These are phyloP conservation scores for Lunasporangiospora selenospora DNA, from an alignment of 192 early-diverging fungal genomes.

Conservation along the genomic window DNA sequence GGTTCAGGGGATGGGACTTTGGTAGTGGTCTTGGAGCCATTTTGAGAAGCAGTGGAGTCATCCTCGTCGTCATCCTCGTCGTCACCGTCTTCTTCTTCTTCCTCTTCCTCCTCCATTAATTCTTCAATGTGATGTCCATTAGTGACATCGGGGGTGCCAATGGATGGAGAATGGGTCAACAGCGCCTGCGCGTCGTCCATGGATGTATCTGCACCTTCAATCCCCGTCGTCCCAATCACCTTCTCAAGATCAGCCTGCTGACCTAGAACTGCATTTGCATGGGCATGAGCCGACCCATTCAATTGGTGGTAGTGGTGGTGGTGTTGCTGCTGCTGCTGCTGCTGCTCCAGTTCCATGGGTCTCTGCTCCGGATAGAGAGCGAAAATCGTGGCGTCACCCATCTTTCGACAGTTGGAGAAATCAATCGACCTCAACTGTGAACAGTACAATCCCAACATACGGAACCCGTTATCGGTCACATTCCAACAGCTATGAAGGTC, in stretches of 20 bases:
- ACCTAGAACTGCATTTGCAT: conserved; percentile 22
- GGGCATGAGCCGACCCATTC: too few relatives aligned
- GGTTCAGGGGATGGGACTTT: too few relatives aligned
- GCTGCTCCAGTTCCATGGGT: too few relatives aligned
- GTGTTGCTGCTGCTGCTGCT: neutral
- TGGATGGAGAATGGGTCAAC: conserved; percentile 2
- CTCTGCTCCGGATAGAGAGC: conserved; percentile 56
- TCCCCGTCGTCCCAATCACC: neutral
- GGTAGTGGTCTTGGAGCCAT: neutral
- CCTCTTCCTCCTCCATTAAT: too few relatives aligned
- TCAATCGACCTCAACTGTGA: conserved; percentile 61
- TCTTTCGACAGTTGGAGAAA: conserved; percentile 81
- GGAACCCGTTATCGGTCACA: conserved; percentile 68
- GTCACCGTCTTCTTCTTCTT: neutral
- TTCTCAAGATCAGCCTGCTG: conserved; percentile 3
- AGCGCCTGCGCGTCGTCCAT: conserved; percentile 21
- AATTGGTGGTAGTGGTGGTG: neutral
- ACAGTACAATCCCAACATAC: conserved; percentile 51
- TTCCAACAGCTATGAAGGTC: conserved; percentile 76
- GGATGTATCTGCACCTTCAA: conserved; percentile 5
- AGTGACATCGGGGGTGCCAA: too few relatives aligned
- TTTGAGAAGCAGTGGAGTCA: neutral
- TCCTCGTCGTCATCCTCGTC: neutral
- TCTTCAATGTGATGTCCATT: too few relatives aligned
- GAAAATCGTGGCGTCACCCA: conserved; percentile 67